phyloP scores from a whole-genome alignment of 2,329 filamentous ascomycete species.

The Leptodontidium sp. region DNA sequence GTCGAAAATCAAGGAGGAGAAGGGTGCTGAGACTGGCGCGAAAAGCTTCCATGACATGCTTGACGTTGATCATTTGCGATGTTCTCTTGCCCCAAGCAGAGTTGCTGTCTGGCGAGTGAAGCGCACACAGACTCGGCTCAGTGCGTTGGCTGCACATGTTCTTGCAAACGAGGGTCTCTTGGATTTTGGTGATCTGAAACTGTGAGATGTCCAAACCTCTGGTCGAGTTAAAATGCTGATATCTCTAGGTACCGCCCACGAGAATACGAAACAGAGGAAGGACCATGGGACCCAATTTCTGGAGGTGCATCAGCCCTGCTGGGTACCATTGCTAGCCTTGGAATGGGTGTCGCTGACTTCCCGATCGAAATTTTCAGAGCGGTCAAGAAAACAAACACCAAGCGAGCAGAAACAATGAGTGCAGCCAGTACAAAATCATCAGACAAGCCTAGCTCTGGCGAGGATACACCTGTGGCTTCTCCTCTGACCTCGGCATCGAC shows the following conservation, averaged over 20 bases:
- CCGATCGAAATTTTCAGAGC: slow-evolving; percentile 63
- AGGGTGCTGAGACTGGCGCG: slow-evolving; percentile 68
- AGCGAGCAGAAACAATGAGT: slow-evolving; percentile 31
- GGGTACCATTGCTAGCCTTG: slow-evolving; percentile 82
- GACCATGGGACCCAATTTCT: slow-evolving; percentile 81
- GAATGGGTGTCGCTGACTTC: slow-evolving; percentile 83
- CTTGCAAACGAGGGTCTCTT: slow-evolving; percentile 71
- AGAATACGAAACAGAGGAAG: slow-evolving; percentile 81
- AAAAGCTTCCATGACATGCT: slow-evolving; percentile 77
- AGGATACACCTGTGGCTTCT: slow-evolving; percentile 28
- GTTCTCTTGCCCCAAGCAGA: slow-evolving; percentile 71
- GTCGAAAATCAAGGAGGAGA: slow-evolving; percentile 70
- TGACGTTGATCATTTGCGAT: slow-evolving; percentile 71
- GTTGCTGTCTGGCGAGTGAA: slow-evolving; percentile 80
- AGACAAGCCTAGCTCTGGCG: slow-evolving; percentile 28
- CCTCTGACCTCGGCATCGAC: slow-evolving; percentile 27
- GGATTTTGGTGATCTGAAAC: slow-evolving; percentile 74
- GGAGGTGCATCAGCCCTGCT: slow-evolving; percentile 80
- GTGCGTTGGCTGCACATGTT: slow-evolving; percentile 75
- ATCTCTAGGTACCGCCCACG: slow-evolving; percentile 55
- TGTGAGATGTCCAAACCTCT: slow-evolving; percentile 58
- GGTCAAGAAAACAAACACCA: slow-evolving; percentile 35
- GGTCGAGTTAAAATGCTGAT: slow-evolving; percentile 9
- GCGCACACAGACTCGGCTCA: slow-evolving; percentile 71
- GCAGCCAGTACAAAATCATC: slow-evolving; percentile 11